Evolutionary conservation across 768 basidiomycete species (phyloP).

Genomic region (Mycena sanguinolenta): DNA sequence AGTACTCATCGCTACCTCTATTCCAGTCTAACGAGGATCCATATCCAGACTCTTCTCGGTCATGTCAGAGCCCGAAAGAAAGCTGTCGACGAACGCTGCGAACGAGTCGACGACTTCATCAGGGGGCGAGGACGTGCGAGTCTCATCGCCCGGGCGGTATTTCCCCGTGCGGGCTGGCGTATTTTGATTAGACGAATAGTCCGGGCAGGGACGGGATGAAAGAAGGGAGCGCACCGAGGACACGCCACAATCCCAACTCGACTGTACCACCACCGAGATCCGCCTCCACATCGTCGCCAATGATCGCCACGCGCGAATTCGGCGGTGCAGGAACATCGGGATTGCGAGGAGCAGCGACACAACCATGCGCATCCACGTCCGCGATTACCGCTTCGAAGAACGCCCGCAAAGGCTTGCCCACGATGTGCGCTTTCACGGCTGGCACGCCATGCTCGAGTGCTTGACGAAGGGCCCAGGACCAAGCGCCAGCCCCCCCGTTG

Average conservation of each 20-base stretch:
- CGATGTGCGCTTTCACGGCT: conserved; percentile 49
- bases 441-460: conserved; percentile 66
- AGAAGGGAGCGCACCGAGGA: conserved; percentile 62
- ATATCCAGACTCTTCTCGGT: too few species aligned
- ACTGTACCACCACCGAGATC: conserved; percentile 75
- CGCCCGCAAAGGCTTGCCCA: conserved; percentile 72
- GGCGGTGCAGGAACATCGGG: background rate
- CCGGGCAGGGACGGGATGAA: background rate
- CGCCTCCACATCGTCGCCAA: conserved; percentile 76
- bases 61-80: too few species aligned
- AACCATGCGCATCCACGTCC: conserved; percentile 46
- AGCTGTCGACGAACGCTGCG: conserved; percentile 64
- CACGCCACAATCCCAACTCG: conserved; percentile 71
- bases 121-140: conserved; percentile 52
- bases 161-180: conserved; percentile 75
- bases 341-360: background rate
- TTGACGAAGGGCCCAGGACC: conserved; percentile 80
- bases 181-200: too few species aligned
- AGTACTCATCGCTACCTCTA: too few species aligned
- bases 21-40: too few species aligned
- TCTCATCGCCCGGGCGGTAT: conserved; percentile 73
- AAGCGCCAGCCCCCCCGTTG: conserved; percentile 66
- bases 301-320: conserved; percentile 56
- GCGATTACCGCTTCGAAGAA: conserved; percentile 73
- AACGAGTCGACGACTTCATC: conserved; percentile 70